Evolutionary conservation across 2,329 filamentous ascomycete genomes (phyloP).

Genomic region (Colletotrichum sp.): DNA sequence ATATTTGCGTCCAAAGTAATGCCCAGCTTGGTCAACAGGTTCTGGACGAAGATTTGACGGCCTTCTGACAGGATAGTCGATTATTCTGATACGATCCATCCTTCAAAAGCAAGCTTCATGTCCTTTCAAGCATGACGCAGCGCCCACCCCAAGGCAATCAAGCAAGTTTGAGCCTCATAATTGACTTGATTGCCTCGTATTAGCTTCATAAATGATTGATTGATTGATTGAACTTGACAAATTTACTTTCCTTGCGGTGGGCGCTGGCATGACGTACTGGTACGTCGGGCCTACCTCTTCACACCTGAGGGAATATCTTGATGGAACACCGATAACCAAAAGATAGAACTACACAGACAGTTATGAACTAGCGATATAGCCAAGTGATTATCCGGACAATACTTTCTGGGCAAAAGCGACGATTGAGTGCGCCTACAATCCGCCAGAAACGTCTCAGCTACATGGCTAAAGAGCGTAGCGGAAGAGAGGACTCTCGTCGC

Average conservation of each 20-base stretch:
- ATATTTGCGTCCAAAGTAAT: too few relatives aligned
- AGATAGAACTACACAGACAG: background rate
- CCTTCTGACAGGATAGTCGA: background rate
- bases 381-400: background rate
- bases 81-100: background rate
- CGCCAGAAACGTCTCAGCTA: background rate
- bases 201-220: too few relatives aligned
- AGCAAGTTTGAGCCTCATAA: too few relatives aligned
- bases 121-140: background rate
- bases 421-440: too few relatives aligned
- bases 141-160: too few relatives aligned
- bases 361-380: accelerated
- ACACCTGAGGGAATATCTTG: background rate
- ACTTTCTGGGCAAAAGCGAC: background rate
- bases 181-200: too few relatives aligned
- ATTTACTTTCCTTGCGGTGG: too few relatives aligned
- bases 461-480: background rate
- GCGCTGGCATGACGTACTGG: background rate
- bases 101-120: background rate
- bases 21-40: too few relatives aligned
- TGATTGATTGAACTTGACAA: too few relatives aligned
- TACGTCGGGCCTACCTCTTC: background rate
- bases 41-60: background rate
- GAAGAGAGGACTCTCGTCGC: background rate
- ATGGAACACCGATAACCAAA: background rate